Base-by-base conservation (phyloP, 805 yeast species). In the Tetrapisispora iriomotensis region DNA sequence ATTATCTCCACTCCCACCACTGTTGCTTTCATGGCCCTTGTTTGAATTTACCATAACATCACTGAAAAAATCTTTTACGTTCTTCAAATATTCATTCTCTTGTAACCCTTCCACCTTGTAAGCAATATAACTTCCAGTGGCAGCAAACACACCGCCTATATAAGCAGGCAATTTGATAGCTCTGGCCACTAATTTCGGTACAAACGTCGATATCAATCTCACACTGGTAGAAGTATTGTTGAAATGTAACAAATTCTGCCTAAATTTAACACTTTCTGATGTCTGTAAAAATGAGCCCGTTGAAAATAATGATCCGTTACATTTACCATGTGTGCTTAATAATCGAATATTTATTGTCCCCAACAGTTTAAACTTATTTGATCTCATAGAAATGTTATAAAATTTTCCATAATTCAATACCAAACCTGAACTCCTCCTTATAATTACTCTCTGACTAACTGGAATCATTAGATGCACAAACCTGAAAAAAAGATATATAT, bases 91-190 rank as follows among this genome's bases (percentile, higher is more conserved):
- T 44, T 82, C 94, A n/a, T 12, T 23, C 42, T 75, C 67, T 8
- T 69, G 67, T 31, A 90, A 50, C 53, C 76, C 75, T 38, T 87
- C 94, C 8, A 88, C 82, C 58, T 92, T 90, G 60, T 88, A 88
- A 15, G 88, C 86, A 36, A 90, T 79, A 56, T 87, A 92, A 2
- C 95, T 81, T 0, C 95, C 94, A 7, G 94, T 95, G 9, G 96
- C 97, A 2, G 94, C 96, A 26, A 87, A 61, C 0, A 95, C 87
- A 7, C 94, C 88, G 2, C 96, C 97, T 0, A 87, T 65, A 45
- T 80, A 80, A 0, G 86, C 90, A 0, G 96, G 96, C 2, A 81
- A 58, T 45, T 72, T 74, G 1, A 75, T 66, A 1, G 72, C 68
- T 39, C 72, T 72, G 1, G 73, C 72, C 5, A 80, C 62, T 0